Base-by-base conservation (phyloP, 257 asterid species). In the Nicotiana otophora region DNA sequence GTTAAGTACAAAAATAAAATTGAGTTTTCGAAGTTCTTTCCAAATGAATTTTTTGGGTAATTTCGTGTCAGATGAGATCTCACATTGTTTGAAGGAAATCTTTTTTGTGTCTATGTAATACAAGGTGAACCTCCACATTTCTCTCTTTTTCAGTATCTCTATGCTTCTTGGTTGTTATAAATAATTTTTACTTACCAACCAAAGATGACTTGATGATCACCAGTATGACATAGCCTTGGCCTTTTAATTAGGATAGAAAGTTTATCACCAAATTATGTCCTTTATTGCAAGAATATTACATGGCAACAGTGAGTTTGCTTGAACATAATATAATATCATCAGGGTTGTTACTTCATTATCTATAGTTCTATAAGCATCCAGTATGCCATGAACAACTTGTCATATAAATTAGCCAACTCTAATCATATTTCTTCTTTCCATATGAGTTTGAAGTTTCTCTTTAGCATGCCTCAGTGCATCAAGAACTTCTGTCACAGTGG, bases 391-490 rank as follows among this genome's bases (percentile, higher is more conserved):
- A 34, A 34, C 7, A 34, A 34, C 5, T 5, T 34, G 39, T 34
- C 39, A 34, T 34, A 34, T 34, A 34, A 55, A 55, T 55, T 89
- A 88, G 53, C 89, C 91, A 83, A 90, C 93, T 84, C 31, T 86
- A 75, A 93, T 84, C 88, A 82, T 82, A n/a, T 86, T 82, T 19
- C 88, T 83, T 80, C 89, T 86, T 85, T 86, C 91, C 92, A 91
- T 92, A 26, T 93, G 92, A 57, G 81, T 87, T 74, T 86, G 97
- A 62, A 92, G 91, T 57, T 89, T 88, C 83, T 92, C 94, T 82
- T 88, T 93, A 16, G 94, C 97, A 16, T 81, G 88, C 82, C 88
- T 88, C 16, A 95, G 78, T 7, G 93, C 86, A 84, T 87, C 87
- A 14, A 94, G 86, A 46, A 89, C 93, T 83, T 91, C 90, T 81